These are phyloP conservation scores for Coffea canephora DNA, from an alignment of 257 asterid genomes.

Conservation along the genomic window DNA sequence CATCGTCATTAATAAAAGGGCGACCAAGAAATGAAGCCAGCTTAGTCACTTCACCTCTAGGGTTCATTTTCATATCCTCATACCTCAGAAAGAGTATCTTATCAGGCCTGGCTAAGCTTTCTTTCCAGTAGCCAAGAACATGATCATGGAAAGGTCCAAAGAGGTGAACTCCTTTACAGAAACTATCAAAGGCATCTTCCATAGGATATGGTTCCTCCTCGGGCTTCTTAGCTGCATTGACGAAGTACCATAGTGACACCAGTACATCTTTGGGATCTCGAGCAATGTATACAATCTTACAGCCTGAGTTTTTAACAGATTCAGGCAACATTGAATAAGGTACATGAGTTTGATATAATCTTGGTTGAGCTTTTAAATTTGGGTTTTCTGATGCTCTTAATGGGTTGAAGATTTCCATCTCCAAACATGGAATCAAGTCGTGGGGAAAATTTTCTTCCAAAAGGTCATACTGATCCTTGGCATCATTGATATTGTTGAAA, in stretches of 20 bases:
- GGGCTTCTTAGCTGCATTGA: constrained; percentile 1
- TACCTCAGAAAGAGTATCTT: not conserved
- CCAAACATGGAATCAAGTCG: too few species aligned
- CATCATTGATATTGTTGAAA: too few species aligned
- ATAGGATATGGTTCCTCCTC: not conserved
- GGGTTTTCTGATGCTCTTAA: too few species aligned
- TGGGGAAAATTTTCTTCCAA: too few species aligned
- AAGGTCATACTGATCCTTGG: too few species aligned
- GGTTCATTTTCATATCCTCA: not conserved
- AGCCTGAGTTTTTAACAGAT: constrained; percentile 16
- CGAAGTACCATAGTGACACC: constrained; percentile 40
- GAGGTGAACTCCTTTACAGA: not conserved
- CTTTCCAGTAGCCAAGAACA: not conserved
- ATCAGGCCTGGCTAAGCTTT: not conserved
- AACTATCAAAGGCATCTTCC: not conserved
- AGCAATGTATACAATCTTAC: constrained; percentile 38
- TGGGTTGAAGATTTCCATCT: too few species aligned
- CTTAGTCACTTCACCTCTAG: not conserved
- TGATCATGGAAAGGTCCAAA: constrained; percentile 5
- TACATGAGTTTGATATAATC: constrained; percentile 34
- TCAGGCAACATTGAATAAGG: constrained; percentile 32
- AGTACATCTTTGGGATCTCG: constrained; percentile 42
- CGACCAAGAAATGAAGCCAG: not conserved
- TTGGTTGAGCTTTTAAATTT: not conserved
- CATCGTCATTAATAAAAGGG: not conserved